phyloP scores from a whole-genome alignment of 225 moss, liverwort and hornwort genomes.

The Marchantia polymorpha region DNA sequence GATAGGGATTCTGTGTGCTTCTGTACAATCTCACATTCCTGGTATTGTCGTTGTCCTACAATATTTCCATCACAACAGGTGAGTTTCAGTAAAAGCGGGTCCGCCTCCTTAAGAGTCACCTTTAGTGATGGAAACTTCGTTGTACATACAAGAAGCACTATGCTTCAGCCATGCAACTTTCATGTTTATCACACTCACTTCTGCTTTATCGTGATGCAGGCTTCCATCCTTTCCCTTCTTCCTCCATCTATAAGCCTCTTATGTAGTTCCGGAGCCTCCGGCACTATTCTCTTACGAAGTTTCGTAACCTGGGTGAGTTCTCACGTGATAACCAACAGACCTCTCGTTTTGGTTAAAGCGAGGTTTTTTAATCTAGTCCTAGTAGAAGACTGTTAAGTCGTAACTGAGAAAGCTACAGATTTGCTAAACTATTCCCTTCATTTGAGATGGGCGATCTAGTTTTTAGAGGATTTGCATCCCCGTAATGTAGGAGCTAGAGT shows the following conservation, averaged over 20 bases:
- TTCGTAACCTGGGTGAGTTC: constrained; percentile 78
- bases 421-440: neutral
- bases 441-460: neutral
- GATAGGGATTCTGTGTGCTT: neutral
- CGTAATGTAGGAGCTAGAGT: neutral
- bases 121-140: neutral
- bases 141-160: neutral
- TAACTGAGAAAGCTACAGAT: neutral
- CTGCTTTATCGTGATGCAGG: constrained; percentile 40
- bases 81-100: too few relatives aligned
- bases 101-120: too few relatives aligned
- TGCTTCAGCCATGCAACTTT: neutral
- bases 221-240: constrained; percentile 72
- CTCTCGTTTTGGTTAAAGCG: neutral
- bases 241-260: constrained; percentile 60
- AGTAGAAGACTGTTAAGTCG: neutral
- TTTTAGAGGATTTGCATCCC: neutral
- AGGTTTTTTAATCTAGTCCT: neutral
- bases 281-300: constrained; percentile 43
- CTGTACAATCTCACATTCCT: neutral
- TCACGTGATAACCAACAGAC: neutral
- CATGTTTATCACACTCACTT: neutral
- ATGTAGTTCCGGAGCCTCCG: constrained; percentile 38
- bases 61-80: neutral
- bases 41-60: neutral